Evolutionary conservation across 192 early-diverging fungal species (phyloP).

Genomic region (Podila minutissima): DNA sequence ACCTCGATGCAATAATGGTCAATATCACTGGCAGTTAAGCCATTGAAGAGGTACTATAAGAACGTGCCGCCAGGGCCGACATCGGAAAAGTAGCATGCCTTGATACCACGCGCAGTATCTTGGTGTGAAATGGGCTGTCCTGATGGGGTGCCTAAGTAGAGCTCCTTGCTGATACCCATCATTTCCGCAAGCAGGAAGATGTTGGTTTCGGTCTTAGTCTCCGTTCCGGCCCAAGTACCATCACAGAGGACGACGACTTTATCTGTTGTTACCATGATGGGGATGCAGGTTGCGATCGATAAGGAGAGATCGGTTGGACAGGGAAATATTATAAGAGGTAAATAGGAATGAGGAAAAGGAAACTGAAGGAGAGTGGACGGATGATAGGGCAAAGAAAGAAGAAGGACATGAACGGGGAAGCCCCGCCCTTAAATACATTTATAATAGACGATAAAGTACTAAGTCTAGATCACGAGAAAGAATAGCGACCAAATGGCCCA

Average conservation of each 20-base stretch:
- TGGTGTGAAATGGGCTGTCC: not conserved
- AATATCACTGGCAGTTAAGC: conserved; percentile 2
- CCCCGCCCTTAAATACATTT: too few species aligned
- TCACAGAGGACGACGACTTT: conserved; percentile 22
- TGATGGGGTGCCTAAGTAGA: not conserved
- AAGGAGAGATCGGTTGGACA: too few species aligned
- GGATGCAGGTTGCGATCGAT: too few species aligned
- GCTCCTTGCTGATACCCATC: not conserved
- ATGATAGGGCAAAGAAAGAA: too few species aligned
- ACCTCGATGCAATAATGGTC: conserved; percentile 1
- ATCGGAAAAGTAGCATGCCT: conserved; percentile 11
- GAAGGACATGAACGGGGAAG: too few species aligned
- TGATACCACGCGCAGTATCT: not conserved
- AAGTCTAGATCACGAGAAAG: too few species aligned
- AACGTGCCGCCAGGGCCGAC: conserved; percentile 4
- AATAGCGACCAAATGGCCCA: too few species aligned
- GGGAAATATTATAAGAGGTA: too few species aligned
- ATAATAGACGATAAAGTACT: too few species aligned
- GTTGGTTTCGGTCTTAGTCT: conserved; percentile 14
- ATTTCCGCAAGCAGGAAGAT: conserved; percentile 19
- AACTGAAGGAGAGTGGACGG: too few species aligned
- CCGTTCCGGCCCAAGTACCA: conserved; percentile 23
- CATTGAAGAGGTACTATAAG: conserved; percentile 11
- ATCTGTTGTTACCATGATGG: not conserved
- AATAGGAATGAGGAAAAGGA: too few species aligned